Evolutionary conservation across 2,329 filamentous ascomycete genomes (phyloP), one percentile per base, ranked within the genome.

Genomic region (Diaporthe amygdali): DNA sequence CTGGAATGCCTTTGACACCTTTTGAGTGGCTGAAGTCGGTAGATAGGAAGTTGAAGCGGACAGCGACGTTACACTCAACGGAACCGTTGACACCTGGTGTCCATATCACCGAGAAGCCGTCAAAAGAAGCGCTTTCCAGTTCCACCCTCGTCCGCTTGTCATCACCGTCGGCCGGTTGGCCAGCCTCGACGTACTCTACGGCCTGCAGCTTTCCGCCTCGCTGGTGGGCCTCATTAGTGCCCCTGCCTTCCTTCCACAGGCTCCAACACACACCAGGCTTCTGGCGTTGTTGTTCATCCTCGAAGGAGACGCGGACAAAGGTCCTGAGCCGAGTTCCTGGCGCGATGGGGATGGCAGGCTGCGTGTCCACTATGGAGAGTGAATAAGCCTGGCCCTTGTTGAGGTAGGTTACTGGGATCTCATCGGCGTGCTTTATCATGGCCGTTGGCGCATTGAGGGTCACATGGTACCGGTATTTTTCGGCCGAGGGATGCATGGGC

Each of bases 1-100:
- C 95, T 0, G 96, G 96, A 74, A 98, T 98, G 44, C 96, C 96
- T 82, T 98, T 99, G 61, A 99, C 96, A 55, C 96, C 96, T 79
- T 99, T 99, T 12, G 96, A 98, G 79, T 98, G 96, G 81, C 96
- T 98, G 80, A 98, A 99, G 79, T 99, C 96, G 10, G 96, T 99
- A 0, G 96, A 99, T 0, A 99, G 86, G 79, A 99, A 99, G 83
- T 99, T 99, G 87, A 98, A 99, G 55, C 96, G 93, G 15, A 98
- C 94, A 10, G 95, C 93, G 69, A 99, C 90, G 61, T 91, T 93
- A 80, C 95, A 96, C 76, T 98, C 95, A 4, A 92, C 85, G 0
- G 85, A 82, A 0, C 91, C 91, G 61, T 91, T 92, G 51, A 88
- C 82, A 5, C 91, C 92, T 0, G 94, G 92, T 0, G 92, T 93